A percentile compares a stretch with the other conserved stretches of the same genome.
Evolutionary conservation across 1,284 basidiomycete genomes (phyloP).

Genomic region (Clitocybe nebularis): DNA sequence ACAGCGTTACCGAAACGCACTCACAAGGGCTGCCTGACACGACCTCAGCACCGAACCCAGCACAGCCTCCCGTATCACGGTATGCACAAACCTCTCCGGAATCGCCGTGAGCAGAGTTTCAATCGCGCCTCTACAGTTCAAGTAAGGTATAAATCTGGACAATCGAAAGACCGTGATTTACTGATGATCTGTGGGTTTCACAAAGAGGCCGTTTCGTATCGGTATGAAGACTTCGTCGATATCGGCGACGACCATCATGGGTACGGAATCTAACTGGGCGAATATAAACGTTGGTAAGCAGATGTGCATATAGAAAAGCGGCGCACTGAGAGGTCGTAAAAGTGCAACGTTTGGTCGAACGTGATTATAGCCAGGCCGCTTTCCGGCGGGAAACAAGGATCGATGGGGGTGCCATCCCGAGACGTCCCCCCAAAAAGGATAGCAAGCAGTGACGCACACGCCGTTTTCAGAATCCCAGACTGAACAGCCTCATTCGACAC

Average conservation of each 20-base stretch:
- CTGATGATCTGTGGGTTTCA: constrained; percentile 72
- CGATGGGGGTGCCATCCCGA: constrained; percentile 36
- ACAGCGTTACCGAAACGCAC: constrained; percentile 18
- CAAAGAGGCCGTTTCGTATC: constrained; percentile 73
- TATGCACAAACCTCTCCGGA: constrained; percentile 60
- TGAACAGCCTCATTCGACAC: constrained; percentile 72
- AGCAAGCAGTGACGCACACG: constrained; percentile 64
- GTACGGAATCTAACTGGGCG: constrained; percentile 55
- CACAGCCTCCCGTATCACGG: constrained; percentile 52
- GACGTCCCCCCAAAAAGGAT: constrained; percentile 64
- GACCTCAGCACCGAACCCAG: constrained; percentile 81
- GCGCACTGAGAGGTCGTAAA: constrained; percentile 87
- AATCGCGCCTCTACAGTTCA: constrained; percentile 45
- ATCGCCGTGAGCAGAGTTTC: constrained; percentile 66
- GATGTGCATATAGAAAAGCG: constrained; percentile 10
- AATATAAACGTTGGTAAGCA: constrained; percentile 19
- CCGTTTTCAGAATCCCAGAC: constrained; percentile 72
- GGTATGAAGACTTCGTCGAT: constrained; percentile 92
- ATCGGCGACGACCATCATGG: constrained; percentile 86
- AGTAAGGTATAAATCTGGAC: constrained; percentile 3
- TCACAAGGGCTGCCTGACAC: constrained; percentile 70
- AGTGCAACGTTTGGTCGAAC: constrained; percentile 82
- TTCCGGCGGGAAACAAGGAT: constrained; percentile 49
- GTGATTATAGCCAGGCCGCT: constrained; percentile 78
- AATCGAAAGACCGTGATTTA: constrained; percentile 24